These are phyloP conservation scores for Paxillus ammoniavirescens DNA, from an alignment of 768 basidiomycete species.

Conservation along the genomic window DNA sequence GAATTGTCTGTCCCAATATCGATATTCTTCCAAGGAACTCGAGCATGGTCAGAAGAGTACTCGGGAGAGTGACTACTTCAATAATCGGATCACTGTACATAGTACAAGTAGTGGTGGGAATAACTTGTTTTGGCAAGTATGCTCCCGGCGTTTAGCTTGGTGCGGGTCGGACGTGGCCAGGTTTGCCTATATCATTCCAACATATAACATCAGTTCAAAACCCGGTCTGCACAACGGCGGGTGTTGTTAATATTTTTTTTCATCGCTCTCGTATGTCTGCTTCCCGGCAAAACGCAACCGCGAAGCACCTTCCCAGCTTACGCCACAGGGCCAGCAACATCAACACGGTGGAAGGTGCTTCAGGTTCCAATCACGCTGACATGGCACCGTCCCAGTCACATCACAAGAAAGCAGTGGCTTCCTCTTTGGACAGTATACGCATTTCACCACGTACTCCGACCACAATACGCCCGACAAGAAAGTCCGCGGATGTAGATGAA, in stretches of 20 bases:
- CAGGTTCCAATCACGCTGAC: conserved; percentile 12
- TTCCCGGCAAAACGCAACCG: conserved; percentile 20
- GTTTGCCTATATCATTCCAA: neutral
- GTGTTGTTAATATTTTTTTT: neutral
- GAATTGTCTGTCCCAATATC: no score
- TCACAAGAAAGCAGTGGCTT: conserved; percentile 52
- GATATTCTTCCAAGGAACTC: neutral
- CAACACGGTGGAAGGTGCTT: conserved; percentile 40
- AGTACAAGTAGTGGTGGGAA: neutral
- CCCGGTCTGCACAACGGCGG: neutral
- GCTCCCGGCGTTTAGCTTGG: neutral
- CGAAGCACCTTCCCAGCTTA: conserved; percentile 26
- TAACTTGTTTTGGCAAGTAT: conserved; percentile 3
- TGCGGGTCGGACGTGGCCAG: neutral
- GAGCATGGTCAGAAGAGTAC: no score
- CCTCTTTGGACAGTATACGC: conserved; percentile 57
- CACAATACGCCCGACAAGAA: conserved; percentile 36
- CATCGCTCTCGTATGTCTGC: conserved; percentile 26
- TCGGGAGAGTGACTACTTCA: no score
- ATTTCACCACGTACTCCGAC: conserved; percentile 53
- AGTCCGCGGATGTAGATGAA: conserved; percentile 22
- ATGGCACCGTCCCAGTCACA: conserved; percentile 26
- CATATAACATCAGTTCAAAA: conserved; percentile 5
- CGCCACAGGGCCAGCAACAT: conserved; percentile 28
- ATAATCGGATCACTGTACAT: no score